phyloP scores from a whole-genome alignment of 805 yeast genomes.

The Kregervanrija pseudodelftensis region DNA sequence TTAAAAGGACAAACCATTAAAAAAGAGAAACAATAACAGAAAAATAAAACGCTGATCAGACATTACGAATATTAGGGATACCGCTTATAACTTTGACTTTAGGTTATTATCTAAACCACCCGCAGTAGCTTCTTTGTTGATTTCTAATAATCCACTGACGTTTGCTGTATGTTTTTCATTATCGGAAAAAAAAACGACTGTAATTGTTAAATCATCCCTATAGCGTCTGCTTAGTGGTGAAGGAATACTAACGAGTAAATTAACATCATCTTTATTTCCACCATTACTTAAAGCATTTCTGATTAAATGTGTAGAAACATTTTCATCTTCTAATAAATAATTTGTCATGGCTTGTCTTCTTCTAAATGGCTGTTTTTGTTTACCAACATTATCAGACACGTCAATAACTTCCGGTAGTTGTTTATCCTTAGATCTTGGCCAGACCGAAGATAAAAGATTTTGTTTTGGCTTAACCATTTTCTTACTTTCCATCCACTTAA shows the following conservation, averaged over 20 bases:
- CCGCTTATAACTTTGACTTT: conserved; percentile 39
- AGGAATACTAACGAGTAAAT: conserved; percentile 85
- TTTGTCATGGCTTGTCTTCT: conserved; percentile 32
- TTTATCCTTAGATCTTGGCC: conserved; percentile 25
- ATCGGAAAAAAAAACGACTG: conserved; percentile 75
- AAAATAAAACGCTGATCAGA: neutral
- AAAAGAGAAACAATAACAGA: neutral
- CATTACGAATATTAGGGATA: neutral
- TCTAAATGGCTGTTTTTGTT: conserved; percentile 70
- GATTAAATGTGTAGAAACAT: conserved; percentile 87
- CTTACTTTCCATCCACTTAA: conserved; percentile 83
- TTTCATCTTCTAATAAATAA: conserved; percentile 69
- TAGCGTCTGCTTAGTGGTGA: conserved; percentile 85
- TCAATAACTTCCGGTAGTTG: conserved; percentile 60
- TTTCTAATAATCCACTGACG: conserved; percentile 43
- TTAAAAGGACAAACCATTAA: too few relatives aligned
- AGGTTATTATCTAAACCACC: conserved; percentile 40
- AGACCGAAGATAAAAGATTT: conserved; percentile 36
- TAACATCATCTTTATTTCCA: conserved; percentile 80
- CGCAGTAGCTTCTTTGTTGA: conserved; percentile 49
- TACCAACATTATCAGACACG: conserved; percentile 48
- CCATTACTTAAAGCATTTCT: conserved; percentile 87
- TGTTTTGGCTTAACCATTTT: conserved; percentile 48
- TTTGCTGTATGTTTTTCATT: conserved; percentile 48
- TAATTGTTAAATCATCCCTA: conserved; percentile 93